Evolutionary conservation across 164 flowering plant genomes (phyloP).

Genomic region (Vitis vinifera): ASM3070453v1 NC_081823.1:2374001-2374500

Average conservation of each 20-base stretch:
- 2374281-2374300: background rate
- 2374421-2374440: no score
- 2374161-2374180: background rate
- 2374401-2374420: no score
- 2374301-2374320: background rate
- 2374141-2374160: background rate
- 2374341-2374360: no score
- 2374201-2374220: background rate
- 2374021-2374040: constrained; percentile 88
- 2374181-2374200: background rate
- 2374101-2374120: background rate
- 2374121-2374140: background rate
- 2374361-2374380: no score
- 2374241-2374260: background rate
- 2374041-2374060: constrained; percentile 71
- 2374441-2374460: no score
- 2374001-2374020: constrained; percentile 68
- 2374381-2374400: no score
- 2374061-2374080: constrained; percentile 40
- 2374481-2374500: no score
- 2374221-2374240: background rate
- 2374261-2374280: no score
- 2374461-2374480: no score
- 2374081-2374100: constrained; percentile 48
- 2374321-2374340: background rate